Base-by-base conservation (phyloP, 805 yeast genomes). In the Kuraishia hungarica region DNA sequence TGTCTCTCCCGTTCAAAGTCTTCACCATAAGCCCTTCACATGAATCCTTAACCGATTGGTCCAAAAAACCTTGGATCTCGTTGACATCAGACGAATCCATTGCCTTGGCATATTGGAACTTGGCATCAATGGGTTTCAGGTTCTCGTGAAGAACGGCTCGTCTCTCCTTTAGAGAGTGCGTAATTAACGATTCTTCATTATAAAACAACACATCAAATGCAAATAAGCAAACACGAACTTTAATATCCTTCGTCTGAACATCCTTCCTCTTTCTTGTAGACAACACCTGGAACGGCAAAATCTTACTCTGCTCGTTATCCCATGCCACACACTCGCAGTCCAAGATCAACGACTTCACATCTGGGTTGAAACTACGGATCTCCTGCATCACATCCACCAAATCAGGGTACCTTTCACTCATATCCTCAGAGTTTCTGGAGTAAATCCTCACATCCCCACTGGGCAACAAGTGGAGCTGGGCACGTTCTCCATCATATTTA, bases 281-380 rank as follows among this genome's bases (percentile, higher is more conserved):
- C 53, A 94, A 73, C 0, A 90, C 87, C 69, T 94, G 99, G 71
- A 94, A 94, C 1, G 99, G 99, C 55, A 94, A 72, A 56, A 94
- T 93, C 67, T 86, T 88, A n/a, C 81, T 68, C 22, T 78, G 76
- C 54, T 79, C 86, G 55, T 85, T 75, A 69, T 93, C 97, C 96
- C 96, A 94, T 0, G 99, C 99, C 8, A 94, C 99, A 7, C 97
- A 97, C 71, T 94, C 99, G 71, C 97, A 88, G 67, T 94, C 99
- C 56, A 94, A 69, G 56, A 94, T 90, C 68, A 93, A 76, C 8
- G 88, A 79, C 48, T 72, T 71, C 1, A 82, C 76, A 1, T 64
- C 58, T 2, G 67, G 64, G 51, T 70, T 69, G 26, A 55, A 23
- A 6, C 21, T 39, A 50, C 62, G 64, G 51, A 71, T 55, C 47